These are phyloP conservation scores for Zymoseptoria brevis DNA, from an alignment of 2,329 filamentous ascomycete species.

Conservation along the genomic window DNA sequence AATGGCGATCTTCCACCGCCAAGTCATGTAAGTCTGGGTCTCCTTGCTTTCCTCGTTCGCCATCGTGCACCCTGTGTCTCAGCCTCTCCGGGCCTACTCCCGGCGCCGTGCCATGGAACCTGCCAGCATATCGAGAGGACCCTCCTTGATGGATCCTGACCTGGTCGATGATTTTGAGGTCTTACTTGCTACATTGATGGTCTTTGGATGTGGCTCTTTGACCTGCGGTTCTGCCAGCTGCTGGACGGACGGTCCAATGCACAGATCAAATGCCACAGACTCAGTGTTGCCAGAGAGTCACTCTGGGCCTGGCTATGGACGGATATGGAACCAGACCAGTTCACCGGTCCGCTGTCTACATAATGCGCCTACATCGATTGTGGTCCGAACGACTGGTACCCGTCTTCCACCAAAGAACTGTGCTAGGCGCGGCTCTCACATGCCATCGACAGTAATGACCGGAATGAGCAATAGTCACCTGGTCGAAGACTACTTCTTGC, in stretches of 20 bases:
- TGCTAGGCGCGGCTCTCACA: too few relatives aligned
- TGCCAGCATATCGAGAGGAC: not conserved
- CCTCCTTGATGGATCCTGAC: not conserved
- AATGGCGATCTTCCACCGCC: not conserved
- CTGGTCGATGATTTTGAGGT: not conserved
- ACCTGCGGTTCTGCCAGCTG: not conserved
- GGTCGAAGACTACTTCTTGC: too few relatives aligned
- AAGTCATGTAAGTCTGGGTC: not conserved
- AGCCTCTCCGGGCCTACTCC: not conserved
- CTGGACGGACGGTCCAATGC: not conserved
- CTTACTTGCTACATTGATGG: not conserved
- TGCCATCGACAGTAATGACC: too few relatives aligned
- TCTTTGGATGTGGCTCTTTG: not conserved
- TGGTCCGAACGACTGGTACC: too few relatives aligned
- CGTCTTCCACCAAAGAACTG: too few relatives aligned
- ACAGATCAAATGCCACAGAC: too few relatives aligned
- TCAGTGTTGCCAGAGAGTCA: too few relatives aligned
- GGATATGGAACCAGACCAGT: too few relatives aligned
- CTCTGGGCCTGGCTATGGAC: too few relatives aligned
- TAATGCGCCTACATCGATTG: too few relatives aligned
- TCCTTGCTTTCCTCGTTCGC: not conserved
- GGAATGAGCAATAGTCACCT: too few relatives aligned
- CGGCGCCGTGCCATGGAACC: not conserved
- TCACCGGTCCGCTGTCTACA: too few relatives aligned
- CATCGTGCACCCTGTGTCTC: not conserved